Conservation (phyloP, 169 alveolate genomes). For the Toxoplasma gondii region DNA sequence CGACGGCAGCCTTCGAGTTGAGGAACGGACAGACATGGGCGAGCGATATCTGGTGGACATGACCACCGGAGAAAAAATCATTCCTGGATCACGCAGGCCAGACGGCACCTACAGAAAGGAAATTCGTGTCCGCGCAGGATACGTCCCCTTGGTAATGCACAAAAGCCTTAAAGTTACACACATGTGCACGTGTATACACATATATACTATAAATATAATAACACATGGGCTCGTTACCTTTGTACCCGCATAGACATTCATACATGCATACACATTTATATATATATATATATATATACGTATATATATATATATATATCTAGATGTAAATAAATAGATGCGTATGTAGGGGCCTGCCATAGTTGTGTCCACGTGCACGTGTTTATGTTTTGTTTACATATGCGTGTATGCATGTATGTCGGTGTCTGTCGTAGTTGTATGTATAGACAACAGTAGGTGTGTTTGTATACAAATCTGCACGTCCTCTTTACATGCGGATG, state of each 20-base stretch:
- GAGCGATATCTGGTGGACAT: constrained; percentile 43
- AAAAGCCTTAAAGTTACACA: neutral
- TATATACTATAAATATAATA: too few species aligned
- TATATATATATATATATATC: neutral
- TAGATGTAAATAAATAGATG: neutral
- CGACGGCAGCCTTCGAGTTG: constrained; percentile 11
- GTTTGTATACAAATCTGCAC: too few species aligned
- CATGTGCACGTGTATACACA: neutral
- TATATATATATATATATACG: neutral
- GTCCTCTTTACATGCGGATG: too few species aligned
- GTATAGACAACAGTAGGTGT: too few species aligned
- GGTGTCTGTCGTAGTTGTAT: too few species aligned
- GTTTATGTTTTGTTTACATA: too few species aligned
- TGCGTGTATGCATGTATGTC: too few species aligned
- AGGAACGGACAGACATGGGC: constrained; percentile 40
- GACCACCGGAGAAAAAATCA: constrained; percentile 58
- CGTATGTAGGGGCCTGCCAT: too few species aligned
- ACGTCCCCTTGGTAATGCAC: constrained; percentile 50
- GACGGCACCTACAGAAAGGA: constrained; percentile 64
- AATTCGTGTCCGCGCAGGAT: constrained; percentile 58
- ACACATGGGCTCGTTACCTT: too few species aligned
- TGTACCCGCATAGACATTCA: neutral
- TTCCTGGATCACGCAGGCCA: constrained; percentile 47
- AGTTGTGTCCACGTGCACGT: too few species aligned
- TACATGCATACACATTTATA: neutral